phyloP scores from a whole-genome alignment of 2,329 filamentous ascomycete genomes.

The Talaromyces sp. region DNA sequence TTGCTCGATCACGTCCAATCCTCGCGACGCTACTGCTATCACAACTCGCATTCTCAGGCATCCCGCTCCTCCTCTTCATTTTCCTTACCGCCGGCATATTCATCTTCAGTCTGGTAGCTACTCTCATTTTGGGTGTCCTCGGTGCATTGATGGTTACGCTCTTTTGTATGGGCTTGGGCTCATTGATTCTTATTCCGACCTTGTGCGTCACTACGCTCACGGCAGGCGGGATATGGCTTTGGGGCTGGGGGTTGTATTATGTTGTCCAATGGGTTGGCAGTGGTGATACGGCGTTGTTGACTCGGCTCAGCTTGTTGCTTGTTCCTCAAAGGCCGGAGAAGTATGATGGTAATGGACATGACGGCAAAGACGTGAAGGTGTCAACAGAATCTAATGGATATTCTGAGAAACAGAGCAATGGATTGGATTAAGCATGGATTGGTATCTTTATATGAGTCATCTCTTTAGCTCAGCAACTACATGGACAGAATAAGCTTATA shows the following conservation, averaged over 20 bases:
- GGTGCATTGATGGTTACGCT: constrained; percentile 62
- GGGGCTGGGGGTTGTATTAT: constrained; percentile 20
- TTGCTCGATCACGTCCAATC: constrained; percentile 65
- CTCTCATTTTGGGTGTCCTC: constrained; percentile 60
- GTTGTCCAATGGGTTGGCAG: constrained; percentile 12
- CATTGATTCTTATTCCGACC: constrained; percentile 22
- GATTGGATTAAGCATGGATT: neutral
- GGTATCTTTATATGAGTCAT: neutral
- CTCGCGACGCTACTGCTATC: constrained; percentile 67
- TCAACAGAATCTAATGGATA: constrained; percentile 9
- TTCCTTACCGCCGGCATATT: constrained; percentile 64
- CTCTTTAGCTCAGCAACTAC: neutral
- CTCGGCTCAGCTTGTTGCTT: constrained; percentile 10
- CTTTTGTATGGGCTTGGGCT: constrained; percentile 21
- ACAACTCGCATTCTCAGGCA: constrained; percentile 63
- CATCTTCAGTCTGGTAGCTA: constrained; percentile 61
- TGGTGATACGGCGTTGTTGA: constrained; percentile 15
- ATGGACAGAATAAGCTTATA: neutral
- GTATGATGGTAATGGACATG: neutral
- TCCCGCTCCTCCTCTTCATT: constrained; percentile 68
- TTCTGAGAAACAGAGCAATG: neutral
- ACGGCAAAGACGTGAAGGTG: neutral
- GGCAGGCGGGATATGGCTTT: constrained; percentile 19
- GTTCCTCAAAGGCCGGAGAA: neutral
- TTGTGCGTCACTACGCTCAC: constrained; percentile 13